phyloP scores from a whole-genome alignment of 306 rosid genomes.

The Quercus engelmannii region DNA sequence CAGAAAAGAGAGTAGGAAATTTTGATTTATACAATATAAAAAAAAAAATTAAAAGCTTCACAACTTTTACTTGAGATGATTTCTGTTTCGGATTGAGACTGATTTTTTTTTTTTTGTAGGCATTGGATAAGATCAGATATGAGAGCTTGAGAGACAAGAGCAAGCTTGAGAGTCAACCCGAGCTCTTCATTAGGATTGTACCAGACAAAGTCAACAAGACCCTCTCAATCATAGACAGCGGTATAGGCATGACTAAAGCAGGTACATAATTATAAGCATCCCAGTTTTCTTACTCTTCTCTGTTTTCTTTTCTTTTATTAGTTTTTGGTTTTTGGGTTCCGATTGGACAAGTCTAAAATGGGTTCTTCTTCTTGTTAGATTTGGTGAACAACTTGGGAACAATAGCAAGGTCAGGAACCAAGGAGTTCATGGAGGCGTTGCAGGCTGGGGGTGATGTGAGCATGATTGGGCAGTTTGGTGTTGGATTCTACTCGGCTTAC shows the following conservation, averaged over 20 bases:
- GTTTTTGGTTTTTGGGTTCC: background rate
- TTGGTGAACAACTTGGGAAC: constrained; percentile 42
- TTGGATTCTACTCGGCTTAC: constrained; percentile 36
- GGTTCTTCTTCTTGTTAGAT: background rate
- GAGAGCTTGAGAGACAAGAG: constrained; percentile 35
- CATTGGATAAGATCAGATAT: constrained; percentile 31
- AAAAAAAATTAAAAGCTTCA: no score
- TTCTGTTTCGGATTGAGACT: background rate
- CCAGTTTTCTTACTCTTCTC: background rate
- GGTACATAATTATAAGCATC: background rate
- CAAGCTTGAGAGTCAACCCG: constrained; percentile 25
- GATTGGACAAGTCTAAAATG: background rate
- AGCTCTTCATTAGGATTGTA: constrained; percentile 26
- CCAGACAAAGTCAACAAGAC: constrained; percentile 29
- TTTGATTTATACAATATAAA: no score
- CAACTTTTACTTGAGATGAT: background rate
- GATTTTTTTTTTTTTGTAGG: background rate
- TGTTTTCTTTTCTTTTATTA: background rate
- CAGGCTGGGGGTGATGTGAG: constrained; percentile 38
- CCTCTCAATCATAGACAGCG: constrained; percentile 30
- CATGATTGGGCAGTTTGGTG: constrained; percentile 38
- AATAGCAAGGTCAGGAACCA: constrained; percentile 38
- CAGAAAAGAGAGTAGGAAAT: no score
- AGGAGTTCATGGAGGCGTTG: constrained; percentile 39
- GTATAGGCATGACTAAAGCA: constrained; percentile 37